Evolutionary conservation across 768 basidiomycete genomes (phyloP).

Genomic region (Coprinopsis strossmayeri): DNA sequence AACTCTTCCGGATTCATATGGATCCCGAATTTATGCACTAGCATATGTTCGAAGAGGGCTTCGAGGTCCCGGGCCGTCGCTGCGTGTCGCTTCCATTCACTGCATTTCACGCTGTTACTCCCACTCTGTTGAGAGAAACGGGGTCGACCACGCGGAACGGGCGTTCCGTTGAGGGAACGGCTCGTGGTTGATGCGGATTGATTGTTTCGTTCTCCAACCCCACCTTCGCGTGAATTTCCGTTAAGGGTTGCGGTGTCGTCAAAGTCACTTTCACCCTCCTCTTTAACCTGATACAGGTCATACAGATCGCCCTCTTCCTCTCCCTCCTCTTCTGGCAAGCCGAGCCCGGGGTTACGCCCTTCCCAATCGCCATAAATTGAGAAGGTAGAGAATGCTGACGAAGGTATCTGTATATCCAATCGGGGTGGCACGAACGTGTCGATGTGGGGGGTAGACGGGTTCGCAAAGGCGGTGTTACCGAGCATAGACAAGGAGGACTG

Average conservation of each 20-base stretch:
- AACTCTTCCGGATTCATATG: slow-evolving; percentile 43
- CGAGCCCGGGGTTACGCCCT: slow-evolving; percentile 20
- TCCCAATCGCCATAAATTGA: slow-evolving; percentile 17
- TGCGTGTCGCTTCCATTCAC: slow-evolving; percentile 36
- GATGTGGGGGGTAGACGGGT: slow-evolving; percentile 3
- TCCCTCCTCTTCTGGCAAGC: slow-evolving; percentile 15
- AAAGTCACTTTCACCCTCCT: slow-evolving; percentile 24
- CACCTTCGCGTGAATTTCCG: slow-evolving; percentile 4
- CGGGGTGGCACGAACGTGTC: slow-evolving; percentile 16
- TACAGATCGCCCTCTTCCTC: slow-evolving; percentile 19
- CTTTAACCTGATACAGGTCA: slow-evolving; percentile 19
- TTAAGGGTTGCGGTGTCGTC: slow-evolving; percentile 20
- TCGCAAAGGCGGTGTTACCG: neutral
- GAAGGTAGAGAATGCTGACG: slow-evolving; percentile 21
- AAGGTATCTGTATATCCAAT: slow-evolving; percentile 20
- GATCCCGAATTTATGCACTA: slow-evolving; percentile 45
- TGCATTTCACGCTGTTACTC: slow-evolving; percentile 9
- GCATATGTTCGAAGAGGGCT: slow-evolving; percentile 54
- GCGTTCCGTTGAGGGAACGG: slow-evolving; percentile 3
- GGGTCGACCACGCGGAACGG: slow-evolving; percentile 1
- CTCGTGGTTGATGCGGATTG: neutral
- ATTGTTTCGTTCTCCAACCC: neutral
- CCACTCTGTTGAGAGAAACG: neutral
- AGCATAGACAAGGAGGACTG: no score
- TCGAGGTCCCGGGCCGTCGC: slow-evolving; percentile 44